A percentile compares a stretch with the other conserved stretches of the same genome.
Evolutionary conservation across 768 basidiomycete species (phyloP).

Genomic region (Coprinellus micaceus): DNA sequence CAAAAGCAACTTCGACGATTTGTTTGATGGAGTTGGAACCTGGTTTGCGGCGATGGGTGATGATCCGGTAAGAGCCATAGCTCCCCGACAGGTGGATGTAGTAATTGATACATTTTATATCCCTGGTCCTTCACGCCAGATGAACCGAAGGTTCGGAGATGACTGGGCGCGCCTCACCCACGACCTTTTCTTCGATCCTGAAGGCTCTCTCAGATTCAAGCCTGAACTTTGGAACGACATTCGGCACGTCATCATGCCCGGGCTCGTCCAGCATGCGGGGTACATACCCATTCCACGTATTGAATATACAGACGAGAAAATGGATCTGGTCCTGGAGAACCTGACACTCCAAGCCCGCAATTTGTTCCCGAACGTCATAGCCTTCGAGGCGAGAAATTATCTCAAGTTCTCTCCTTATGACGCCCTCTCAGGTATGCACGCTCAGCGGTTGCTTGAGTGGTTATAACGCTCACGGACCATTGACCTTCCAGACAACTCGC

Average conservation of each 20-base stretch:
- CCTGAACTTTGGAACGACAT: slow-evolving; percentile 86
- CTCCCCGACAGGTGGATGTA: no score
- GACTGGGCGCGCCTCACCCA: slow-evolving; percentile 80
- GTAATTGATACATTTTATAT: no score
- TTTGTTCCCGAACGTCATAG: slow-evolving; percentile 78
- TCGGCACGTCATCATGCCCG: slow-evolving; percentile 75
- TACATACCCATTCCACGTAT: slow-evolving; percentile 90
- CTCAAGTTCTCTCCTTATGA: slow-evolving; percentile 83
- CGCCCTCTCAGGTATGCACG: no score
- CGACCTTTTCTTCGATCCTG: slow-evolving; percentile 78
- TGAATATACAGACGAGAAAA: slow-evolving; percentile 83
- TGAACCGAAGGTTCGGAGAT: slow-evolving; percentile 74
- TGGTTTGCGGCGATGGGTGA: slow-evolving; percentile 86
- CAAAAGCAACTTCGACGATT: slow-evolving; percentile 71
- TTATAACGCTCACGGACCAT: no score
- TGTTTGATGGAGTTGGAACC: slow-evolving; percentile 62
- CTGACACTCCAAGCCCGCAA: slow-evolving; percentile 84
- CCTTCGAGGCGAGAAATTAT: slow-evolving; percentile 74
- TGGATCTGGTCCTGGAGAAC: slow-evolving; percentile 93
- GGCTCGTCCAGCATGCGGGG: slow-evolving; percentile 67
- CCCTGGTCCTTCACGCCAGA: slow-evolving; percentile 14
- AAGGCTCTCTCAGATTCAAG: slow-evolving; percentile 78
- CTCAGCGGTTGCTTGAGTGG: no score
- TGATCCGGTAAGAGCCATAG: slow-evolving; percentile 38
- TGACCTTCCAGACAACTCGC: slow-evolving; percentile 50